Conservation (phyloP, 1,284 basidiomycete species). For the Hemileia vastatrix region DNA sequence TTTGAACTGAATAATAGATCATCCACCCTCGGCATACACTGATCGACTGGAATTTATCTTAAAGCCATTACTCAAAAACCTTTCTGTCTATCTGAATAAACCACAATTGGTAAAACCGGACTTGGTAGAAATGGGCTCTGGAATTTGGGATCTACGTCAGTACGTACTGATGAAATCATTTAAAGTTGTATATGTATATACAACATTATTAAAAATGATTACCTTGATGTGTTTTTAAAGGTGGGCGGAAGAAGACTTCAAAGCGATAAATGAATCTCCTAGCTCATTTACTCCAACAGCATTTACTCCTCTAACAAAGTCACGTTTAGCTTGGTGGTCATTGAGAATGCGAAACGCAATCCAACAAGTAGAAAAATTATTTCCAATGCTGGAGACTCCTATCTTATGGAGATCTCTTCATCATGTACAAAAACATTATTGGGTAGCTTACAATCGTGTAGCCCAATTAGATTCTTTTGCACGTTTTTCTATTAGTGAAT, state of each 20-base stretch:
- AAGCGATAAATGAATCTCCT: neutral
- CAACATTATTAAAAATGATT: too few relatives aligned
- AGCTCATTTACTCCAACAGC: neutral
- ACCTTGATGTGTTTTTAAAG: too few relatives aligned
- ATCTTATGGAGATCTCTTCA: constrained; percentile 15
- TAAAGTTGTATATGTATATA: too few relatives aligned
- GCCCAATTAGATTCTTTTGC: constrained; percentile 14
- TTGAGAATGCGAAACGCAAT: neutral
- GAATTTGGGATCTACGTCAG: constrained; percentile 19
- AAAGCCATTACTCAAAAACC: neutral
- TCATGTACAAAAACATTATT: neutral
- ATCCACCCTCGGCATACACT: neutral
- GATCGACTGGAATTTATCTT: constrained; percentile 2
- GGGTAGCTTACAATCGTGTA: constrained; percentile 7
- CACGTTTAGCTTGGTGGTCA: constrained; percentile 8
- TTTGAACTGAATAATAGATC: too few relatives aligned
- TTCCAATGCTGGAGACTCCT: neutral
- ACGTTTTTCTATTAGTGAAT: neutral
- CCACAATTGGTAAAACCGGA: neutral
- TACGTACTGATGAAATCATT: too few relatives aligned
- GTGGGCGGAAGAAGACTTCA: constrained; percentile 12
- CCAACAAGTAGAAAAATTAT: neutral
- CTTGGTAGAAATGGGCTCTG: constrained; percentile 1
- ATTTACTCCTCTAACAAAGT: neutral
- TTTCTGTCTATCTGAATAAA: neutral